Evolutionary conservation across 2,329 filamentous ascomycete genomes (phyloP), one percentile per base, ranked within the genome.

Genomic region (Stylonectria norvegica): DNA sequence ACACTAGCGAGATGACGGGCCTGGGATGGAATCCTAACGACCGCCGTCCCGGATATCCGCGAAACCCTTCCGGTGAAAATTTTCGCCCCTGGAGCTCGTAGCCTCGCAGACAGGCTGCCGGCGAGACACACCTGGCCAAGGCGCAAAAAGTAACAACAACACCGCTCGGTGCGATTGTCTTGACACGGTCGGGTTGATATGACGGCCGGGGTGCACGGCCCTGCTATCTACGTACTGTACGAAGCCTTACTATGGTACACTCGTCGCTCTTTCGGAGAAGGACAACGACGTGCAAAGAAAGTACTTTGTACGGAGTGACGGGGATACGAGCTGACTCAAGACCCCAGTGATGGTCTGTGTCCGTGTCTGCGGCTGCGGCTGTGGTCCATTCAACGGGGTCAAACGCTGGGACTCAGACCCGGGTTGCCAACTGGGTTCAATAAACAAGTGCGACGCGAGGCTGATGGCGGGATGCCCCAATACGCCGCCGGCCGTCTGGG

Each of bases 1-100:
- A 48, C 6, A 49, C 54, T 56, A 64, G 61, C 61, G 61, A 64
- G 56, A 64, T 64, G 61, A 64, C 43, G 50, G 49, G 9, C 27
- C 48, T 47, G 53, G 48, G 50, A 49, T 40, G 40, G 47, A 49
- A 49, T 58, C 49, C 54, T 45, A 50, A 55, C 47, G 52, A 56
- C 50, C 52, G 42, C 44, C 45, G 34, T 53, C 35, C 50, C 55
- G 55, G 55, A 50, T 56, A 53, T 31, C 49, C 44, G 53, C 55
- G 31, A 55, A 29, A 38, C 43, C 34, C 36, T 56, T 57, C 55
- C 55, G 55, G 52, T 57, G 54, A 57, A 57, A 57, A 56, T 10
- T 52, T 57, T 47, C 47, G 56, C 54, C 54, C 41, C 52, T 56
- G 48, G 42, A 42, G 43, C 52, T 57, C 22, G 22, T 57, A 57